Evolutionary conservation across 768 basidiomycete species (phyloP).

Genomic region (Mycena metata): DNA sequence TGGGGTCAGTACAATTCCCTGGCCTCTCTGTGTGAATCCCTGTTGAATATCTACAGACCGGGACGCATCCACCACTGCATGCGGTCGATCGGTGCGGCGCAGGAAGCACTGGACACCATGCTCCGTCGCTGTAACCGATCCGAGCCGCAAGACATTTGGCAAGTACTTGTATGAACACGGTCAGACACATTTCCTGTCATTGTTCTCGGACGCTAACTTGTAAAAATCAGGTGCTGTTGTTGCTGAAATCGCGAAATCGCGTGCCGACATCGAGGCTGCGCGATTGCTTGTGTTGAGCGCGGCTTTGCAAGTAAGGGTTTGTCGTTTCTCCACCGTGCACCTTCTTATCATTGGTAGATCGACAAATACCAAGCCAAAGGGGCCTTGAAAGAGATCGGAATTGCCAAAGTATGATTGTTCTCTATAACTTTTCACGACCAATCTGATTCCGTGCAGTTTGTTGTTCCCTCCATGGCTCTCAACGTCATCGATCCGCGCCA

Average conservation of each 20-base stretch:
- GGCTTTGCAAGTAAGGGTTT: slow-evolving; percentile 75
- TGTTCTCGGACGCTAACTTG: neutral
- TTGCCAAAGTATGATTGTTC: slow-evolving; percentile 81
- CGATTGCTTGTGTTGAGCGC: slow-evolving; percentile 93
- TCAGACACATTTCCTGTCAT: slow-evolving; percentile 44
- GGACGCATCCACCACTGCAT: slow-evolving; percentile 99
- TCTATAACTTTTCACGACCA: neutral
- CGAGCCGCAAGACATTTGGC: slow-evolving; percentile 92
- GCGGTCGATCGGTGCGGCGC: slow-evolving; percentile 94
- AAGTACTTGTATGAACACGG: slow-evolving; percentile 94
- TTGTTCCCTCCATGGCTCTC: slow-evolving; percentile 92
- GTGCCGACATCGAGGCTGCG: slow-evolving; percentile 93
- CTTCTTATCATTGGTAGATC: slow-evolving; percentile 64
- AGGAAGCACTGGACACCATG: slow-evolving; percentile 87
- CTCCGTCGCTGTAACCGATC: slow-evolving; percentile 94
- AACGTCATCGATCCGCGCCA: slow-evolving; percentile 93
- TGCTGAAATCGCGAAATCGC: slow-evolving; percentile 90
- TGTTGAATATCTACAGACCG: slow-evolving; percentile 63
- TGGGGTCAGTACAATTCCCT: slow-evolving; percentile 69
- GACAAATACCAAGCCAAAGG: slow-evolving; percentile 94
- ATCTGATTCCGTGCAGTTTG: slow-evolving; percentile 70
- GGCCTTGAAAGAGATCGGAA: slow-evolving; percentile 96
- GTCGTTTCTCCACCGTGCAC: neutral
- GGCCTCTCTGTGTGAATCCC: neutral
- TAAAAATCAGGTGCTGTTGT: slow-evolving; percentile 79